These are phyloP conservation scores for Gryganskiella cystojenkinii DNA, from an alignment of 192 early-diverging fungal species.

Conservation along the genomic window DNA sequence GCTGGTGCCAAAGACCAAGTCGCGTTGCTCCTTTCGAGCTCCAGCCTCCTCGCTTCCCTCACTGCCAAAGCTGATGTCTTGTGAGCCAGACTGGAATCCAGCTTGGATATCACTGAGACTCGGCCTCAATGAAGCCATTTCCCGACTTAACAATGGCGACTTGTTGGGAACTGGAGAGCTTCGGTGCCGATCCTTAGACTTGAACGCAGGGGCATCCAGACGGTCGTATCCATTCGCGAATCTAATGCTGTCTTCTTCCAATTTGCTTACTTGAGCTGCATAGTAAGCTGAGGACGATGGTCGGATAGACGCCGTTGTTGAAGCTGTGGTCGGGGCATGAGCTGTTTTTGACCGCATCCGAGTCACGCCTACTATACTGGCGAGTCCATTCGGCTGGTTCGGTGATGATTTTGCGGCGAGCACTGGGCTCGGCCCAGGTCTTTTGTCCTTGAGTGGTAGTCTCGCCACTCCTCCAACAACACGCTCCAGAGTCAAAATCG, in stretches of 20 bases:
- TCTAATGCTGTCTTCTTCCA: constrained; percentile 49
- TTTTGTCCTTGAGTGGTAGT: constrained; percentile 33
- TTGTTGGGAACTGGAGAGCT: constrained; percentile 26
- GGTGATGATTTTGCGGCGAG: constrained; percentile 19
- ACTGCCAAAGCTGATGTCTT: constrained; percentile 19
- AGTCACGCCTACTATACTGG: constrained; percentile 18
- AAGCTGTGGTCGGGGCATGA: constrained; percentile 14
- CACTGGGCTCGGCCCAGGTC: constrained; percentile 34
- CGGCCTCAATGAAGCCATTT: constrained; percentile 9
- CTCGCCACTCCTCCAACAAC: constrained; percentile 58
- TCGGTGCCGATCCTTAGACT: constrained; percentile 35
- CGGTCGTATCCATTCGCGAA: constrained; percentile 37
- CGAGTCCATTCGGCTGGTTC: constrained; percentile 2
- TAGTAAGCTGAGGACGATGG: constrained; percentile 38
- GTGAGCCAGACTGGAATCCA: neutral
- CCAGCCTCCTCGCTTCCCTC: constrained; percentile 15
- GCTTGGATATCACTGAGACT: constrained; percentile 22
- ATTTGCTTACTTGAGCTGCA: constrained; percentile 37
- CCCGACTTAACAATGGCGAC: neutral
- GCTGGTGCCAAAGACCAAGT: constrained; percentile 30
- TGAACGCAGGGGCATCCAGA: constrained; percentile 2
- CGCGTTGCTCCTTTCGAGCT: constrained; percentile 23
- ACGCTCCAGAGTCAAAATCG: constrained; percentile 77
- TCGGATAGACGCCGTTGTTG: constrained; percentile 36
- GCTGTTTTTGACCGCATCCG: constrained; percentile 46